These are phyloP conservation scores for Helminthosporium solani DNA, from an alignment of 2,329 filamentous ascomycete genomes.

Conservation along the genomic window DNA sequence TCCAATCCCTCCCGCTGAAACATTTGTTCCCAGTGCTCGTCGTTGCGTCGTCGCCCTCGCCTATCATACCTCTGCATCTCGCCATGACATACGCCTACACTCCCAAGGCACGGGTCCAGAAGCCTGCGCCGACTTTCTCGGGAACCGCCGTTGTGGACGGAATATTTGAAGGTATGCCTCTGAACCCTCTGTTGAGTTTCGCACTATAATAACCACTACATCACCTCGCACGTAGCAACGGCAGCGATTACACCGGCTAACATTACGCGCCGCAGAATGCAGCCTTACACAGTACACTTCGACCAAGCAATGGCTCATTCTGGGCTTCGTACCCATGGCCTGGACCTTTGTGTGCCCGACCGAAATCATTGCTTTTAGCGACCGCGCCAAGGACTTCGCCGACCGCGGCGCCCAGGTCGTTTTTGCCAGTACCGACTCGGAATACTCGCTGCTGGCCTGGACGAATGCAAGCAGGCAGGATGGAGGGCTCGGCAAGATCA, in stretches of 20 bases:
- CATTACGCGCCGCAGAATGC: constrained; percentile 25
- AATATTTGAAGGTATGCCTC: constrained; percentile 40
- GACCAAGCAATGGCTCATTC: constrained; percentile 50
- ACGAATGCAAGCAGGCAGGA: constrained; percentile 20
- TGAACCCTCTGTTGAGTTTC: background rate
- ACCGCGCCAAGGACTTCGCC: constrained; percentile 60
- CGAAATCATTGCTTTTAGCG: constrained; percentile 66
- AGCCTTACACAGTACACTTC: constrained; percentile 43
- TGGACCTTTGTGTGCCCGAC: constrained; percentile 69
- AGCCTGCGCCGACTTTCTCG: constrained; percentile 42
- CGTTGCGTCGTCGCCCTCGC: too few species aligned
- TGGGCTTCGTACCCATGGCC: constrained; percentile 67
- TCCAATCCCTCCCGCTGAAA: constrained; percentile 1
- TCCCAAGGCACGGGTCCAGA: constrained; percentile 44
- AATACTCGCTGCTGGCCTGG: constrained; percentile 56
- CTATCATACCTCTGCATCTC: too few species aligned
- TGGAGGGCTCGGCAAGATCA: background rate
- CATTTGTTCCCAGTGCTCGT: too few species aligned
- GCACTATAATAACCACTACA: background rate
- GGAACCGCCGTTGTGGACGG: constrained; percentile 44
- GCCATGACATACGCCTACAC: constrained; percentile 39
- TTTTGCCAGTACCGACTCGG: constrained; percentile 63
- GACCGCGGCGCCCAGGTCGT: constrained; percentile 61
- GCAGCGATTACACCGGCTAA: constrained; percentile 7
- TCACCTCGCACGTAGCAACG: background rate